Percentiles rank a stretch among this genome's conserved stretches.
These are phyloP conservation scores for Wickerhamomyces chambardii DNA, from an alignment of 805 yeast genomes.

Conservation along the genomic window DNA sequence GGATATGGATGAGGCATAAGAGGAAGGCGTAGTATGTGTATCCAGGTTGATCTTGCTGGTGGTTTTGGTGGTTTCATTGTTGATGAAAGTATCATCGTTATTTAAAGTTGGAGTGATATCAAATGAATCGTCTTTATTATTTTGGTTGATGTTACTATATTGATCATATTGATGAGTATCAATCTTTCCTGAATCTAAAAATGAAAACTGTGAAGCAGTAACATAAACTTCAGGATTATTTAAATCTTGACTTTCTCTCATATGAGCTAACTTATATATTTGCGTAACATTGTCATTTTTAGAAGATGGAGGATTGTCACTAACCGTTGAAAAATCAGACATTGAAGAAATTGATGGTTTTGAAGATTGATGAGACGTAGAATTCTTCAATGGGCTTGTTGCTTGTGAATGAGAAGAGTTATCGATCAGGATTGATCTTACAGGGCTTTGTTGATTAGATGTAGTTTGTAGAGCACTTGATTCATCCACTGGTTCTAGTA, in stretches of 20 bases:
- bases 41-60: too few species aligned
- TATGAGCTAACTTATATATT: constrained; percentile 9
- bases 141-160: too few species aligned
- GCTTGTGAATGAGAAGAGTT: not conserved
- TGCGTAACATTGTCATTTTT: constrained; percentile 4
- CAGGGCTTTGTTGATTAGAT: too few species aligned
- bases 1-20: too few species aligned
- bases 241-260: not conserved
- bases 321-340: constrained; percentile 14
- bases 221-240: constrained; percentile 23
- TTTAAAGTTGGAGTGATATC: not conserved
- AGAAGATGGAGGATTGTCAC: constrained; percentile 3
- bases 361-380: not conserved
- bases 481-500: constrained; percentile 6
- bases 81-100: not conserved
- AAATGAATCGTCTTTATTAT: too few species aligned
- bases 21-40: too few species aligned
- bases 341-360: constrained; percentile 14
- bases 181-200: too few species aligned
- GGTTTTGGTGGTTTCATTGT: not conserved
- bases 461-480: constrained; percentile 1
- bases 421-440: not conserved
- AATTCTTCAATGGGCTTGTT: too few species aligned
- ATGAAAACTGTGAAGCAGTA: constrained; percentile 28
- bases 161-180: not conserved